Conservation (phyloP, 2,329 filamentous ascomycete species). For the Colletotrichum noveboracense region DNA sequence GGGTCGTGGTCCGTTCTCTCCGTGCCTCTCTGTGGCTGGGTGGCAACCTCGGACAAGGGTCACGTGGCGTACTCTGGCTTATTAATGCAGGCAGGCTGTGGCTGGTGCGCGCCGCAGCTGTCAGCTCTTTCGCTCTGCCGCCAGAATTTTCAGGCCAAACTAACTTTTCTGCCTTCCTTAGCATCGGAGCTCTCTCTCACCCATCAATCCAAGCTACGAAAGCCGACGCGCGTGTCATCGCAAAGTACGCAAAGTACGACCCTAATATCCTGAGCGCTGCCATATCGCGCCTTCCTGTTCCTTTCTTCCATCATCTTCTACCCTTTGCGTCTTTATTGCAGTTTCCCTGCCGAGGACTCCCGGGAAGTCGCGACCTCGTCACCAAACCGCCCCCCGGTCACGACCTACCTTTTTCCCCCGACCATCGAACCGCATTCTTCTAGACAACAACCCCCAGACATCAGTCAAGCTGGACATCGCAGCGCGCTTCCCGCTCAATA, state of each 20-base stretch:
- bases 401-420: slow-evolving; percentile 5
- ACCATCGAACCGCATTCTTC: not conserved
- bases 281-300: not conserved
- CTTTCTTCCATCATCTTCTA: not conserved
- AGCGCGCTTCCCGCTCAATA: slow-evolving; percentile 30
- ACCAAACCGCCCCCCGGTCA: not conserved
- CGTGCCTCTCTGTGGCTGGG: not conserved
- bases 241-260: slow-evolving; percentile 10
- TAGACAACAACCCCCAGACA: not conserved
- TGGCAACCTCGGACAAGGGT: not conserved
- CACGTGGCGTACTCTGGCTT: slow-evolving; percentile 2
- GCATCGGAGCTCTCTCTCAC: slow-evolving; percentile 3
- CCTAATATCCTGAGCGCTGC: not conserved
- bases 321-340: not conserved
- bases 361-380: not conserved
- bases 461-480: slow-evolving; percentile 24
- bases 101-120: not conserved
- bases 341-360: not conserved
- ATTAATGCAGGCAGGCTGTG: not conserved
- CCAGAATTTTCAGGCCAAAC: slow-evolving; percentile 19
- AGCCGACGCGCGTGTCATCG: slow-evolving; percentile 6
- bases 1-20: not conserved
- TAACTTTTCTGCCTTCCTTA: slow-evolving; percentile 14
- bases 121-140: not conserved
- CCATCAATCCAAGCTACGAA: not conserved